phyloP scores from a whole-genome alignment of 2,329 filamentous ascomycete species.

The Chrysoporthe deuterocubensis region DNA sequence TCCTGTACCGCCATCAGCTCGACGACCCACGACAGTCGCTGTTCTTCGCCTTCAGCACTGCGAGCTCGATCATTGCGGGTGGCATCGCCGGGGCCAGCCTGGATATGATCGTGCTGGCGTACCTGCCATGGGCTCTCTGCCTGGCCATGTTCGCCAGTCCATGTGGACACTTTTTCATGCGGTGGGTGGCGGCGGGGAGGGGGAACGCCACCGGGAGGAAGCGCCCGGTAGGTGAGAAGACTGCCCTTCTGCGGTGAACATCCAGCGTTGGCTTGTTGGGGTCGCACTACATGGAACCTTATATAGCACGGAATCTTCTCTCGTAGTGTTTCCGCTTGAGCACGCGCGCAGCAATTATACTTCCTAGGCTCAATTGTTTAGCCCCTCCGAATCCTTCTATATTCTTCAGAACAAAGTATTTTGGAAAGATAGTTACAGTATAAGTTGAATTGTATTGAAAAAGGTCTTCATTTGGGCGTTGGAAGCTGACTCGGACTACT shows the following conservation, averaged over 20 bases:
- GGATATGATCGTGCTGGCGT: conserved; percentile 40
- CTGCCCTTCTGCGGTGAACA: not conserved
- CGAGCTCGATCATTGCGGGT: conserved; percentile 34
- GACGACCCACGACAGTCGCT: conserved; percentile 38
- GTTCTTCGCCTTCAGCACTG: conserved; percentile 37
- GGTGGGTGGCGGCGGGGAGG: not conserved
- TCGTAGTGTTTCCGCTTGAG: not conserved
- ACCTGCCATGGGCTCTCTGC: conserved; percentile 42
- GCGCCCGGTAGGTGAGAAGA: not conserved
- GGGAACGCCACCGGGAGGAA: not conserved
- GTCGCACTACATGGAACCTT: not conserved
- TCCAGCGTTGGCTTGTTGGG: not conserved
- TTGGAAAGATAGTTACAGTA: too few species aligned
- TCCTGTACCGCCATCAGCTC: conserved; percentile 39
- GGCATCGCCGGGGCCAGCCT: conserved; percentile 33
- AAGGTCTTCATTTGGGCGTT: too few species aligned
- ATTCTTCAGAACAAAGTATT: too few species aligned
- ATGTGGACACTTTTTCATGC: conserved; percentile 31
- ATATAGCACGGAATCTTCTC: not conserved
- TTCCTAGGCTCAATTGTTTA: not conserved
- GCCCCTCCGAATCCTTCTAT: too few species aligned
- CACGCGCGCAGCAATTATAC: not conserved
- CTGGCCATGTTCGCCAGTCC: conserved; percentile 41
- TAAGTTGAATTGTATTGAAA: not conserved
- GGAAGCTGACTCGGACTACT: too few species aligned